Conservation (phyloP, 1,139 yeast genomes). For the Saccharomyces hybrid region DNA sequence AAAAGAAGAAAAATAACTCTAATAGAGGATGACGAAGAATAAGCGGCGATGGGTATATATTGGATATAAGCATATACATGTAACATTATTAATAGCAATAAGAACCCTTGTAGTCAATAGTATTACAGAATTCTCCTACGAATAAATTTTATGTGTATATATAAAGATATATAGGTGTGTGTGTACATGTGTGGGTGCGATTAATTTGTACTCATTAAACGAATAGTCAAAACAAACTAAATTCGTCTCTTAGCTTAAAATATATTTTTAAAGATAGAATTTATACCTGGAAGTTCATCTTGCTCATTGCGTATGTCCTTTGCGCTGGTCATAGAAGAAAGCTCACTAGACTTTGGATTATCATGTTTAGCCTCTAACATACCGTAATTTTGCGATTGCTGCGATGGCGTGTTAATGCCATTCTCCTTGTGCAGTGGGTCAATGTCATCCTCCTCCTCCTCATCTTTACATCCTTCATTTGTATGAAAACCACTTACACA, state of each 20-base stretch:
- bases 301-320: not conserved
- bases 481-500: slow-evolving; percentile 7
- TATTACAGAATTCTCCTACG: not conserved
- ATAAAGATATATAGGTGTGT: no score
- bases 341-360: not conserved
- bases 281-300: slow-evolving; percentile 21
- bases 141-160: not conserved
- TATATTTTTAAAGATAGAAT: slow-evolving; percentile 20
- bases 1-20: not conserved
- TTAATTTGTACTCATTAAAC: not conserved
- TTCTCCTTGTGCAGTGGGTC: not conserved
- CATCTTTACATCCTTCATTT: not conserved
- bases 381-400: not conserved
- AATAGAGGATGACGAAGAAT: not conserved
- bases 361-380: not conserved
- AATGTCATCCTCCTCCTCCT: not conserved
- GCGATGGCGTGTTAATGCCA: not conserved
- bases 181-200: not conserved
- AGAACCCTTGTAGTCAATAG: not conserved
- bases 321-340: not conserved
- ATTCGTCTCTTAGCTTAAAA: slow-evolving; percentile 4
- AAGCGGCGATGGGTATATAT: not conserved
- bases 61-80: not conserved
- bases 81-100: not conserved
- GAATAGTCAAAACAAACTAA: not conserved